Evolutionary conservation across 176 grass and related monocot species (phyloP), one percentile per base, ranked within the genome.

Genomic region (Tillandsia leiboldiana): DNA sequence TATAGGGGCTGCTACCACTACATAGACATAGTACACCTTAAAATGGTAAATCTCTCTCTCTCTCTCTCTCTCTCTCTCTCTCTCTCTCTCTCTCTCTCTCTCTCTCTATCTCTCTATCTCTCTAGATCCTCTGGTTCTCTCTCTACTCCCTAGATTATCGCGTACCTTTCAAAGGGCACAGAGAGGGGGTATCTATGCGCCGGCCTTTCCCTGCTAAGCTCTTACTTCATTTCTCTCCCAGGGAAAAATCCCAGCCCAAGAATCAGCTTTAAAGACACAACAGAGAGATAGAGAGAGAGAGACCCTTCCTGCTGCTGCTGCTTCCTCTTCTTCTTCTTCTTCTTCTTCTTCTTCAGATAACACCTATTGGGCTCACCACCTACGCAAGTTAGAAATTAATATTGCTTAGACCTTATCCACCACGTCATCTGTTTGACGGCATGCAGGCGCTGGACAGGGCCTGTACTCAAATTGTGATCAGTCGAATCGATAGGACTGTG

Each of bases 201-300:
- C 67, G n/a, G 12, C 49, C 67, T 69, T 69, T 69, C 67, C 67
- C 47, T 52, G 67, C 67, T 69, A 26, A 69, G 47, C n/a, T 51
- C 13, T 48, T 69, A 51, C 67, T 51, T 9, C 48, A 51, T 69
- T 51, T 51, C 20, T 15, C 47, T 51, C 6, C 1, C 20, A 69
- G 12, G 67, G 9, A 69, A 69, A 51, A 57, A 57, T 13, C 17
- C 33, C 15, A 50, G 66, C 33, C 29, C 0, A 17, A 48, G 28
- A 15, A 49, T 3, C 66, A 42, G 63, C 66, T 9, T 68, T 2
- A 17, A 42, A 42, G 33, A 42, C 5, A 42, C 3, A 20, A 24
- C 0, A 24, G 1, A 24, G 24, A 24, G 24, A 20, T 20, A 42
- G 2, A 33, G 29, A 33, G 29, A 33, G 33, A 33, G 29, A 3